Evolutionary conservation across 495 filamentous ascomycete species (phyloP).

Genomic region (Neurospora terricola): DNA sequence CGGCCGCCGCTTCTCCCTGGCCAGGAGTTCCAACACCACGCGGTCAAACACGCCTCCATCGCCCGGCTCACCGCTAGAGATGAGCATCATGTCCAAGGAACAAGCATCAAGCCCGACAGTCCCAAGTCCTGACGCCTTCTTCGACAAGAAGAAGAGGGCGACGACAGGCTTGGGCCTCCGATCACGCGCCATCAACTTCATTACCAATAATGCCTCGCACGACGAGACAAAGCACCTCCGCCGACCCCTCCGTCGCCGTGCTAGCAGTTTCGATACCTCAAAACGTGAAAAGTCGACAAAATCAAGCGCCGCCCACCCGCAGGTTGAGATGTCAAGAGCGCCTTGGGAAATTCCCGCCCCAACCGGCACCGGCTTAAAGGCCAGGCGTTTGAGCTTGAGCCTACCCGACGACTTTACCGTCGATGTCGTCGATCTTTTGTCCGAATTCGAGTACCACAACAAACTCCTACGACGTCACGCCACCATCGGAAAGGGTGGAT

Average conservation of each 20-base stretch:
- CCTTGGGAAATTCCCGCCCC: conserved; percentile 46
- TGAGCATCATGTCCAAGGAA: conserved; percentile 18
- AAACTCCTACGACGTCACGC: conserved; percentile 48
- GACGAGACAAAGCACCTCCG: conserved; percentile 3
- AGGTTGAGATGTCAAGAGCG: conserved; percentile 22
- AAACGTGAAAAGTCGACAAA: conserved; percentile 10
- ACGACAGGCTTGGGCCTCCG: conserved; percentile 40
- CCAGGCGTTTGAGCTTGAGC: conserved; percentile 50
- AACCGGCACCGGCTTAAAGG: conserved; percentile 55
- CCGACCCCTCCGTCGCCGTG: conserved; percentile 18
- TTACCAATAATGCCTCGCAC: neutral
- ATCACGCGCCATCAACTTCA: conserved; percentile 21
- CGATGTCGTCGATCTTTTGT: conserved; percentile 48
- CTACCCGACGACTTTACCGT: conserved; percentile 55
- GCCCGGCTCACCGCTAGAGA: conserved; percentile 33
- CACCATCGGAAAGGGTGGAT: conserved; percentile 64
- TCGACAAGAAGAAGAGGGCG: conserved; percentile 35
- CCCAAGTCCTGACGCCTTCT: conserved; percentile 29
- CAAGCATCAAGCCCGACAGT: conserved; percentile 25
- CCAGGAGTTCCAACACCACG: conserved; percentile 36
- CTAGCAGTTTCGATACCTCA: conserved; percentile 27
- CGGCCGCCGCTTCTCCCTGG: conserved; percentile 36
- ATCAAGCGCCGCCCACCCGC: conserved; percentile 1
- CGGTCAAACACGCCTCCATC: conserved; percentile 45
- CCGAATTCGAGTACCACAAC: conserved; percentile 50